Percentiles rank a stretch among this genome's conserved stretches.
Conservation (phyloP, 2,329 filamentous ascomycete species). For the Trichocomaceae sp. region DNA sequence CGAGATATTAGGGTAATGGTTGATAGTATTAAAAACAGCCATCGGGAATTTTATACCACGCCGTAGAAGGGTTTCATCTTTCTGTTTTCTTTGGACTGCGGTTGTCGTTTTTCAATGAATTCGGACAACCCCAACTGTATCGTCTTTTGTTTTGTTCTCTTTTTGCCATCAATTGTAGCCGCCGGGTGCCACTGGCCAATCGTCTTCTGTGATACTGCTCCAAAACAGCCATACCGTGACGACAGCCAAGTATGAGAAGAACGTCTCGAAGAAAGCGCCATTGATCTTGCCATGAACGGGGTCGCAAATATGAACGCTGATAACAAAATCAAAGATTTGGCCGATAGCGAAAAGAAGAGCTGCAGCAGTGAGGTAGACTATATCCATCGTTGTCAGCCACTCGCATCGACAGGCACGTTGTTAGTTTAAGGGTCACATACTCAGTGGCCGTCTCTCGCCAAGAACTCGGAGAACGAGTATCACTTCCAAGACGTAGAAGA, state of each 20-base stretch:
- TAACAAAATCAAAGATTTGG: slow-evolving; percentile 92
- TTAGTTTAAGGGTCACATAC: slow-evolving; percentile 40
- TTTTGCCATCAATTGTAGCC: slow-evolving; percentile 24
- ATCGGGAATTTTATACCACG: not conserved
- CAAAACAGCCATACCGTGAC: slow-evolving; percentile 88
- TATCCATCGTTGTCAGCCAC: slow-evolving; percentile 4
- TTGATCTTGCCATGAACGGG: slow-evolving; percentile 82
- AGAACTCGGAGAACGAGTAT: slow-evolving; percentile 79
- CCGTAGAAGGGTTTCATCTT: not conserved
- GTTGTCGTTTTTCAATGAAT: not conserved
- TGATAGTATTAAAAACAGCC: not conserved
- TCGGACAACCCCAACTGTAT: not conserved
- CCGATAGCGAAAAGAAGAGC: slow-evolving; percentile 80
- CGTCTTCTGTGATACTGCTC: slow-evolving; percentile 98
- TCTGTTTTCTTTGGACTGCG: not conserved
- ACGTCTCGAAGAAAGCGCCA: slow-evolving; percentile 82
- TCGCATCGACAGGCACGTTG: not conserved
- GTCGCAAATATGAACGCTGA: slow-evolving; percentile 84
- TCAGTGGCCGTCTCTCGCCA: slow-evolving; percentile 84
- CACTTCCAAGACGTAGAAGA: slow-evolving; percentile 77
- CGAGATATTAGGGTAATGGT: slow-evolving; percentile 7
- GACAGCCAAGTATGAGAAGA: slow-evolving; percentile 84
- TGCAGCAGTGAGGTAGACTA: slow-evolving; percentile 67
- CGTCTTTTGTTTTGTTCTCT: not conserved
- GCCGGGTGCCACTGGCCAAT: slow-evolving; percentile 65